Percentiles rank a stretch among this genome's conserved stretches.
phyloP scores from a whole-genome alignment of 331 rosid genomes.

The Quercus tomentella region DNA sequence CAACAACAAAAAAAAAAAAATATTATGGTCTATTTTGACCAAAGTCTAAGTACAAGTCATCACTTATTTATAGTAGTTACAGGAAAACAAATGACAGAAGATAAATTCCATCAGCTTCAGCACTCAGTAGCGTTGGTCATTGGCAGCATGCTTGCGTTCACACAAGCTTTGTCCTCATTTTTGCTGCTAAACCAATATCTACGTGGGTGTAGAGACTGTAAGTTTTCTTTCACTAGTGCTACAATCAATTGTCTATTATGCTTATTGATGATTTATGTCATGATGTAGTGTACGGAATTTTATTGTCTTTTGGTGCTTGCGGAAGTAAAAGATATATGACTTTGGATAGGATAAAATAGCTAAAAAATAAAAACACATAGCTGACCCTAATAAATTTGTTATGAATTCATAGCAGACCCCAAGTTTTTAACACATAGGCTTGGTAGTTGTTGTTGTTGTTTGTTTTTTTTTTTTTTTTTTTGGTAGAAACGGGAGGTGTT shows the following conservation, averaged over 20 bases:
- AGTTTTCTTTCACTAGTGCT: background rate
- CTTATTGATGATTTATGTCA: background rate
- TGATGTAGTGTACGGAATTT: background rate
- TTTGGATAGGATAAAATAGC: no score
- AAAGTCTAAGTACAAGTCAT: constrained; percentile 27
- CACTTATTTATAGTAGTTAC: constrained; percentile 25
- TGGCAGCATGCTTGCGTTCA: constrained; percentile 59
- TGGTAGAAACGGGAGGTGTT: no score
- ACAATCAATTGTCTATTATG: background rate
- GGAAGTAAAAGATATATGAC: no score
- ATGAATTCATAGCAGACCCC: no score
- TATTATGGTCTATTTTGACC: background rate
- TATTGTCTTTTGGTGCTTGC: no score
- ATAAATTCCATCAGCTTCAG: constrained; percentile 78
- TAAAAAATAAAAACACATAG: no score
- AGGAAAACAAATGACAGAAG: constrained; percentile 36
- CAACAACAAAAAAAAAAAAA: no score
- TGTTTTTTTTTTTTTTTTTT: no score
- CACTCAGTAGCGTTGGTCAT: constrained; percentile 49
- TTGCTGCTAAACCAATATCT: constrained; percentile 65
- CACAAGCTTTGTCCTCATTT: constrained; percentile 63
- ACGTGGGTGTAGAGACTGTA: constrained; percentile 74
- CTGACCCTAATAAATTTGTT: no score
- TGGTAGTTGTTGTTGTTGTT: no score
- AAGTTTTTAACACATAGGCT: no score